Evolutionary conservation across 768 basidiomycete species (phyloP).

Genomic region (Lyophyllum decastes): DNA sequence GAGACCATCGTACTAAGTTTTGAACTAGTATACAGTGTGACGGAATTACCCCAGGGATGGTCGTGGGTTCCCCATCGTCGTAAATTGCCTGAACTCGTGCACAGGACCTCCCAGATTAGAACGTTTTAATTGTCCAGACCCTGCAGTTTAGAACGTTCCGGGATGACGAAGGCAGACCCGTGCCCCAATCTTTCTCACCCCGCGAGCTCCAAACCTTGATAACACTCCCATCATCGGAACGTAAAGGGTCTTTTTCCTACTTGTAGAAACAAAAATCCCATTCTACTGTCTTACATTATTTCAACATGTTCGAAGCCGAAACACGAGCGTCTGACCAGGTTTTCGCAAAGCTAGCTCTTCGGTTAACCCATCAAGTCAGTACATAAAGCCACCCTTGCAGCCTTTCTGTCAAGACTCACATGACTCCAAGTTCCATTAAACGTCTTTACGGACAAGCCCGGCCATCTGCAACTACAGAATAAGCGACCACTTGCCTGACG

Average conservation of each 20-base stretch:
- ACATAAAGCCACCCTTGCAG: neutral
- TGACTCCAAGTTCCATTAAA: neutral
- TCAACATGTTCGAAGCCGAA: neutral
- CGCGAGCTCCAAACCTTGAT: neutral
- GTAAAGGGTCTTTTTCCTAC: neutral
- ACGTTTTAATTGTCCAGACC: neutral
- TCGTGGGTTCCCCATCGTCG: no score
- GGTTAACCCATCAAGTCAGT: neutral
- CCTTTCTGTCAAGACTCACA: neutral
- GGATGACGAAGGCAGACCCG: neutral
- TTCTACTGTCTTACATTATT: neutral
- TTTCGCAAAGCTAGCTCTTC: neutral
- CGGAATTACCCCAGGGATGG: no score
- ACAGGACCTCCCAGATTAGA: neutral
- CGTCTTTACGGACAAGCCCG: neutral
- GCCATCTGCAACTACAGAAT: no score
- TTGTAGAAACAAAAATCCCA: neutral
- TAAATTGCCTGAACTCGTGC: no score
- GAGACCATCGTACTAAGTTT: no score
- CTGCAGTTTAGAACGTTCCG: neutral
- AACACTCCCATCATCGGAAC: neutral
- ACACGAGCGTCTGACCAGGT: neutral
- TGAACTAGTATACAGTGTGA: no score
- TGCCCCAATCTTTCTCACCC: neutral
- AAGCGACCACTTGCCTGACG: no score